Evolutionary conservation across 2,329 filamentous ascomycete genomes (phyloP), one percentile per base, ranked within the genome.

Genomic region (Myriosclerotinia scirpicola): DNA sequence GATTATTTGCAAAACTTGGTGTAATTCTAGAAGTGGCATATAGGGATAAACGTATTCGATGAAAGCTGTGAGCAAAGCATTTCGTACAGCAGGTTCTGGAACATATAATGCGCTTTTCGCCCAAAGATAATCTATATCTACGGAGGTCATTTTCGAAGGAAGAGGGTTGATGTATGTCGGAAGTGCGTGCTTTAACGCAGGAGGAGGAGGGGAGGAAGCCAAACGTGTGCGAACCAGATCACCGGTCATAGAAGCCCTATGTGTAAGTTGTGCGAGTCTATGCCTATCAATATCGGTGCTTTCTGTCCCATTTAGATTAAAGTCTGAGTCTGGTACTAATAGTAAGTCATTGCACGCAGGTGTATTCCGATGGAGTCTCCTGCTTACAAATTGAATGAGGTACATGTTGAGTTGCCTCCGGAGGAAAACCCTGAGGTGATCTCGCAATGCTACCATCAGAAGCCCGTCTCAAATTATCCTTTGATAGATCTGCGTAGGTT

Each of bases 11-110:
- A 90, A 75, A 71, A 89, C 84, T 76, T 86, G 79, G 76, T 87
- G 78, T 74, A 89, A 74, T 80, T 91, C 92, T 69, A 97, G 80
- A 42, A 97, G 81, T 34, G 94, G 94, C 92, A 97, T 97, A 77
- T 92, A 97, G 0, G 93, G 92, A 77, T 97, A 90, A 9, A 97
- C 92, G 76, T 90, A 97, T 79, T 97, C 91, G 69, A 94, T 84
- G 73, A 95, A 97, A 50, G 88, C 88, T 72, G 89, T 88, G 20
- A 98, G 81, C 54, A 97, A 83, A 67, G 93, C 92, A 76, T 91
- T 92, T 74, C 94, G 90, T 46, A 97, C 81, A 5, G 81, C 79
- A 5, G 83, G 78, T 52, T 85, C 82, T 2, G 94, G 94, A 52
- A 97, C 85, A 1, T 87, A 87, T 71, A 97, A 81, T 1, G 93